Evolutionary conservation across 2,329 filamentous ascomycete genomes (phyloP), one percentile per base, ranked within the genome.

Genomic region (Ascochyta pisi): DNA sequence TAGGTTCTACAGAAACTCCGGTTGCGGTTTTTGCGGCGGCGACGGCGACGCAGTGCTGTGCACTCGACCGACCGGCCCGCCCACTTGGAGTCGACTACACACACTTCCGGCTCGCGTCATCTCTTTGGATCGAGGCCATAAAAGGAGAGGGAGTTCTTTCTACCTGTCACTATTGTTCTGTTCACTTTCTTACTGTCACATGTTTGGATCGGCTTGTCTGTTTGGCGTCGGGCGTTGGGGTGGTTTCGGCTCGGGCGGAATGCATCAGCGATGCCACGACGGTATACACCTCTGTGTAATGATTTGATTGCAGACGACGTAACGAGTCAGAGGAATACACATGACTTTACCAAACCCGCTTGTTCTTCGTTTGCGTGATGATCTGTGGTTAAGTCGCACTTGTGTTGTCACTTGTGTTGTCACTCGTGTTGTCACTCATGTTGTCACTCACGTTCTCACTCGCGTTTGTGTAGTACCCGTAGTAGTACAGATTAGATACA

Each of bases 1-100:
- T 58, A 66, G 61, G 55, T 66, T 54, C 57, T 63, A 54, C 59
- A 63, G n/a, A 60, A 60, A 58, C 63, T 71, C 47, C 61, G 61
- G 56, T 55, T 68, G 59, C 59, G 58, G 22, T 64, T 69, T 51
- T 63, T 61, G 56, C 47, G 41, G 37, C 40, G 51, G 6, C 48
- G 46, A n/a, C 48, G 46, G 16, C 41, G 31, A 27, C 53, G 42
- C 33, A 26, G 53, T 51, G 53, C 53, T 56, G 53, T 13, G 53
- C 53, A 47, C 53, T 27, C 43, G 42, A 33, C 42, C 39, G 41
- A 55, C 45, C 23, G 39, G 38, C 16, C 41, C 34, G 26, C 38
- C 38, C 8, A 40, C 15, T 45, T 51, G 41, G 39, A 48, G 8
- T 45, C 44, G 46, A 19, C 19, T 22, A 8, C 35, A 3, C 27